Base-by-base conservation (phyloP, 2,329 filamentous ascomycete genomes). In the Atkinsonella texensis region DNA sequence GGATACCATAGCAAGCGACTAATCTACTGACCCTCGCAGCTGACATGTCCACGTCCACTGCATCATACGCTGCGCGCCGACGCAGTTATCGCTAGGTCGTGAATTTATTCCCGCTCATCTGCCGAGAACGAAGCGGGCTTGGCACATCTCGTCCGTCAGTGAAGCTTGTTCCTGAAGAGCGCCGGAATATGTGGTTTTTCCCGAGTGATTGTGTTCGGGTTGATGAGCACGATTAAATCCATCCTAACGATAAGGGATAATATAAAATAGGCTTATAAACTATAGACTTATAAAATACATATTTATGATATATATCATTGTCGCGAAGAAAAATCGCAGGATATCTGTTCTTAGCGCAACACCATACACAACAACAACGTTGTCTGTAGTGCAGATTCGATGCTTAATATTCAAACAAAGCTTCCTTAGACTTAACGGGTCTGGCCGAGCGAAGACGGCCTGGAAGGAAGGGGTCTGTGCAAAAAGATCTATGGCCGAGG, bases 151-250 rank as follows among this genome's bases (percentile, higher is more conserved):
- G 62, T 64, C 0, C 40, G 55, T 11, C 56, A 60, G 13, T 72
- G 70, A 62, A 51, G 61, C 31, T 55, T 51, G 2, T 55, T 66
- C 15, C 32, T 73, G 2, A 54, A 66, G 56, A 64, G 12, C 72
- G 74, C 53, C 65, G 17, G 70, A 74, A 49, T 71, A 74, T 53
- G 59, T 62, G 9, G 58, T 59, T 1, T 74, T 74, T 52, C 61
- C 66, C 15, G 57, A 56, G 1, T 69, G 70, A 0, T 50, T 74
- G 3, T 57, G 62, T 0, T 48, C 48, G 1, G 68, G 5, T 23
- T 28, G 28, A 28, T 6, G 28, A 28, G 28, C 28, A 28, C 28
- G 28, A 28, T 28, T 28, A 1, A 28, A 28, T 28, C 28, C 2
- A 28, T 28, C 20, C 2, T 23, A 4, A 23, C 20, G 20, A n/a